Evolutionary conservation across 2,329 filamentous ascomycete species (phyloP).

Genomic region (Colletotrichum lupini): DNA sequence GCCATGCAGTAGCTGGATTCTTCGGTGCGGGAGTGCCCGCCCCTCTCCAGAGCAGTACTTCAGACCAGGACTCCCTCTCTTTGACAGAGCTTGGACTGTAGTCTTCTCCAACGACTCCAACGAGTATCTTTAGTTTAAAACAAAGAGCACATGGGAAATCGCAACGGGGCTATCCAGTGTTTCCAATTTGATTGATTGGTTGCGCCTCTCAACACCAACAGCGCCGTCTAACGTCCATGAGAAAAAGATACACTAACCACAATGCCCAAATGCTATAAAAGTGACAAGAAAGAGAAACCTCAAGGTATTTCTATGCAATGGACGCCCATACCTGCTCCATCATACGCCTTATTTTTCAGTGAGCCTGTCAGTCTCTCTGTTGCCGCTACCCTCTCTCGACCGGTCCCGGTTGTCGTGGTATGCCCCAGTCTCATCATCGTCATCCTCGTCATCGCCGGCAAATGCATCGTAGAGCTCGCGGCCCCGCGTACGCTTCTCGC

Average conservation of each 20-base stretch:
- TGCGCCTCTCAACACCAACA: conserved; percentile 17
- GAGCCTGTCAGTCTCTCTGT: conserved; percentile 31
- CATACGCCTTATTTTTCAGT: conserved; percentile 35
- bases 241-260: conserved; percentile 39
- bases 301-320: conserved; percentile 33
- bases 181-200: conserved; percentile 16
- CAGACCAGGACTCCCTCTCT: conserved; percentile 10
- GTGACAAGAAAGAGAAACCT: conserved; percentile 4
- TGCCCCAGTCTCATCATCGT: conserved; percentile 64
- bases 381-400: conserved; percentile 32
- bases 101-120: not conserved
- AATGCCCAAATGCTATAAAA: conserved; percentile 38
- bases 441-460: conserved; percentile 85
- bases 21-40: conserved; percentile 24
- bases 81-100: not conserved
- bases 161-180: not conserved
- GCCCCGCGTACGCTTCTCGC: conserved; percentile 70
- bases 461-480: conserved; percentile 98
- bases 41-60: not conserved
- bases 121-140: not conserved
- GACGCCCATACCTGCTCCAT: conserved; percentile 17
- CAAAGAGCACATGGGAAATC: not conserved
- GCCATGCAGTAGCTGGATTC: conserved; percentile 8
- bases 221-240: conserved; percentile 6
- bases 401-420: conserved; percentile 42